phyloP scores from a whole-genome alignment of 75 land plant genomes.

The Cryptomeria japonica region DNA sequence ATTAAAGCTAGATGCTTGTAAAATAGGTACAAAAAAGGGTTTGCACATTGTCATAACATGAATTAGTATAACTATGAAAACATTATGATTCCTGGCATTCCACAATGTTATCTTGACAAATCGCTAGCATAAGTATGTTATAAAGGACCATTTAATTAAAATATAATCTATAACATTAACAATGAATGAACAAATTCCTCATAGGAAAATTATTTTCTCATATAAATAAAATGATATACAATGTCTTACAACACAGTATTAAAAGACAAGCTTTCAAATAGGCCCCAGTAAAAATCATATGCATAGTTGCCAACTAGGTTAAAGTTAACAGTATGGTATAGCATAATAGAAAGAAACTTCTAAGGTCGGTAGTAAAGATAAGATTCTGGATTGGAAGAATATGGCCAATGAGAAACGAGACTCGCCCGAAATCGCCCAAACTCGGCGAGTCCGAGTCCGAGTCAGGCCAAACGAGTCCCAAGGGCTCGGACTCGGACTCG shows the following conservation, averaged over 20 bases:
- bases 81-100: not conserved
- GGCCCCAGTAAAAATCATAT: not conserved
- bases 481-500: too few species aligned
- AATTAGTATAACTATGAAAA: not conserved
- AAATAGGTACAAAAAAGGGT: not conserved
- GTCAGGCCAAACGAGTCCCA: too few species aligned
- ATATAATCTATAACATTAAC: not conserved
- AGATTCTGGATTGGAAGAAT: too few species aligned
- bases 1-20: not conserved
- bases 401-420: too few species aligned
- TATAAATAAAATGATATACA: too few species aligned
- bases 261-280: not conserved
- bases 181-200: not conserved
- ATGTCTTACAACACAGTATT: too few species aligned
- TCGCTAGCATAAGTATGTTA: not conserved
- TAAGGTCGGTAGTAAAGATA: not conserved
- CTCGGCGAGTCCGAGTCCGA: too few species aligned
- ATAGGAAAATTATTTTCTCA: too few species aligned
- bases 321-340: not conserved
- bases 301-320: not conserved
- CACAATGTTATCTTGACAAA: not conserved
- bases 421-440: too few species aligned
- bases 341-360: not conserved
- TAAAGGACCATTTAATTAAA: too few species aligned
- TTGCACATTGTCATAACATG: too few species aligned